These are phyloP conservation scores for Starmerella kuoi DNA, from an alignment of 805 yeast genomes.

Conservation along the genomic window DNA sequence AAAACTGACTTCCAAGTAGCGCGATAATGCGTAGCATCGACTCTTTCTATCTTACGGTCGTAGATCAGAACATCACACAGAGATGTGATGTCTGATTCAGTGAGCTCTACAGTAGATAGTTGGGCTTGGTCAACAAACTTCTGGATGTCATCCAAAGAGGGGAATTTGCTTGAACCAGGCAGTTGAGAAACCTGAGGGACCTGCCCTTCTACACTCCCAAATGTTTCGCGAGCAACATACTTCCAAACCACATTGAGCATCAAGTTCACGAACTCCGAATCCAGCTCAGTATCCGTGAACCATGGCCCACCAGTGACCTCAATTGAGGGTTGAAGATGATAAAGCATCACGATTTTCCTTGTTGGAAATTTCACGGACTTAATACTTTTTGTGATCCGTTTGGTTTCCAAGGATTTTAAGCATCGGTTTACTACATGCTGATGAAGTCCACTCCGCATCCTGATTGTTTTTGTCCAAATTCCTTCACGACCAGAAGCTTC, in stretches of 20 bases:
- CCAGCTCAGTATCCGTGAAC: constrained; percentile 94
- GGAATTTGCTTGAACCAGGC: constrained; percentile 49
- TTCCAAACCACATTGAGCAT: constrained; percentile 79
- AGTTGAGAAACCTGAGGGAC: constrained; percentile 39
- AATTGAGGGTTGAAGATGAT: constrained; percentile 81
- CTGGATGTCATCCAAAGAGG: constrained; percentile 60
- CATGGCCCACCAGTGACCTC: constrained; percentile 99
- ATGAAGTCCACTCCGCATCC: constrained; percentile 76
- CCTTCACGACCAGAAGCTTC: constrained; percentile 93
- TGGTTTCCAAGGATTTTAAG: constrained; percentile 64
- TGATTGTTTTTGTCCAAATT: constrained; percentile 87
- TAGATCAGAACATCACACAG: constrained; percentile 77
- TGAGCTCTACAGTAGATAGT: constrained; percentile 72
- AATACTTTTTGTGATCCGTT: constrained; percentile 74
- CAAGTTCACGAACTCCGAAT: constrained; percentile 82
- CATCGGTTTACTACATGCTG: constrained; percentile 83
- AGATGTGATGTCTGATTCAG: constrained; percentile 58
- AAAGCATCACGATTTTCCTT: constrained; percentile 89
- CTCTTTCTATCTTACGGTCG: constrained; percentile 72
- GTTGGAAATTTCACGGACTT: constrained; percentile 86
- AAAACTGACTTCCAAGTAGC: constrained; percentile 62
- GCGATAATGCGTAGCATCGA: constrained; percentile 48
- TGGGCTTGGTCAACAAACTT: constrained; percentile 60
- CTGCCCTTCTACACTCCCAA: constrained; percentile 42
- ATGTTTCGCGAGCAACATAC: constrained; percentile 62